These are phyloP conservation scores for Sanchytrium tribonematis DNA, from an alignment of 371 early-diverging fungal genomes.

Conservation along the genomic window DNA sequence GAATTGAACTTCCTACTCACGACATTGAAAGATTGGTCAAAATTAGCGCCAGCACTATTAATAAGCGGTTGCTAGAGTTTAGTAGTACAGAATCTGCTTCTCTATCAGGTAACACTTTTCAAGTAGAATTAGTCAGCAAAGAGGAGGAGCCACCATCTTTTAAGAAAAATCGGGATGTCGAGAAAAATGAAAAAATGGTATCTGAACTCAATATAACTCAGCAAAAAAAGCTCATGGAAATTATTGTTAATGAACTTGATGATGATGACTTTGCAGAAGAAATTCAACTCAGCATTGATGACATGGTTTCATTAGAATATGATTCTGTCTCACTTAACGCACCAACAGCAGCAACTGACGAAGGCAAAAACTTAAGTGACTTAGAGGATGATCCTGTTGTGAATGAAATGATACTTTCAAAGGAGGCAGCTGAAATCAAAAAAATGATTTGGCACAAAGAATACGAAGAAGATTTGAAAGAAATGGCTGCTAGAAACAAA, in stretches of 20 bases:
- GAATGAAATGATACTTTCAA: neutral
- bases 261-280: neutral
- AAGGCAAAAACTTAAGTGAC: neutral
- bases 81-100: conserved; percentile 12
- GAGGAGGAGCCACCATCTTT: conserved; percentile 17
- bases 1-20: conserved; percentile 46
- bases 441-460: neutral
- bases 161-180: neutral
- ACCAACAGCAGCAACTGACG: no score
- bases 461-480: neutral
- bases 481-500: neutral
- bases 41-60: conserved; percentile 67
- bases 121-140: conserved; percentile 11
- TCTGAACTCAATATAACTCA: neutral
- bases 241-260: neutral
- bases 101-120: conserved; percentile 15
- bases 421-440: conserved; percentile 1
- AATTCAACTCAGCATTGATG: neutral
- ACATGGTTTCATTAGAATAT: neutral
- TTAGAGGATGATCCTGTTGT: neutral
- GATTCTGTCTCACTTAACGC: neutral
- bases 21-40: conserved; percentile 83
- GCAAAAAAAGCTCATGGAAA: neutral
- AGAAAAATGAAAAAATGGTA: conserved; percentile 1
- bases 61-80: conserved; percentile 28